These are phyloP conservation scores for Gynandropsis gynandra DNA, from an alignment of 345 rosid species.

Conservation along the genomic window DNA sequence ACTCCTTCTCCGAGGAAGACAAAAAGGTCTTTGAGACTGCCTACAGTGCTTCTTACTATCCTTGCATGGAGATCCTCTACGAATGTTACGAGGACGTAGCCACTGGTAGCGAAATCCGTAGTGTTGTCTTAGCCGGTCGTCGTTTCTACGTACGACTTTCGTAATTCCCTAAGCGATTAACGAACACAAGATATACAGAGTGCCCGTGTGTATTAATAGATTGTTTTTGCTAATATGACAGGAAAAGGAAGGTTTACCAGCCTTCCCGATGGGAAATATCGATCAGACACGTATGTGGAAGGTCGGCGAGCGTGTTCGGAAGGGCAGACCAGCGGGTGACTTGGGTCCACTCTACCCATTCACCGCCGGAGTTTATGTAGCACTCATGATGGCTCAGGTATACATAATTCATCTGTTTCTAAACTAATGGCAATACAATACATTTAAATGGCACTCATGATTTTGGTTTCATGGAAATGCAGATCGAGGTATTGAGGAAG, in stretches of 20 bases:
- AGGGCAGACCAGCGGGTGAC: slow-evolving; percentile 61
- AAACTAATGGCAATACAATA: not conserved
- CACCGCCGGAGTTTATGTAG: slow-evolving; percentile 87
- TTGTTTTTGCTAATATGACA: slow-evolving; percentile 22
- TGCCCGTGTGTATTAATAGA: not conserved
- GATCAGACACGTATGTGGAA: slow-evolving; percentile 97
- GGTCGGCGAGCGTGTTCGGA: slow-evolving; percentile 74
- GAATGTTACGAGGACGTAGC: slow-evolving; percentile 93
- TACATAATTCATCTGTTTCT: not conserved
- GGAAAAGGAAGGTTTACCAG: slow-evolving; percentile 94
- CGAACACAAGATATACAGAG: not conserved
- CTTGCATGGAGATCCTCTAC: slow-evolving; percentile 82
- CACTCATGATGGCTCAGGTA: slow-evolving; percentile 98
- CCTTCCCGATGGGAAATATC: slow-evolving; percentile 96
- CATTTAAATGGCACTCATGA: not conserved
- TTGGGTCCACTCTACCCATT: slow-evolving; percentile 74
- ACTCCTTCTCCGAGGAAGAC: slow-evolving; percentile 66
- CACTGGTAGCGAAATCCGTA: slow-evolving; percentile 67
- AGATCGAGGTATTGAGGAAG: slow-evolving; percentile 91
- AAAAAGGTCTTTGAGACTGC: slow-evolving; percentile 71
- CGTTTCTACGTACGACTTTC: slow-evolving; percentile 52
- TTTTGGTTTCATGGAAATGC: slow-evolving; percentile 14
- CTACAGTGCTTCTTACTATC: slow-evolving; percentile 69
- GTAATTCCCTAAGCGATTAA: not conserved
- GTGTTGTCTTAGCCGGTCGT: slow-evolving; percentile 90